These are phyloP conservation scores for Dichotomopilus funicola DNA, from an alignment of 2,329 filamentous ascomycete species.

Conservation along the genomic window DNA sequence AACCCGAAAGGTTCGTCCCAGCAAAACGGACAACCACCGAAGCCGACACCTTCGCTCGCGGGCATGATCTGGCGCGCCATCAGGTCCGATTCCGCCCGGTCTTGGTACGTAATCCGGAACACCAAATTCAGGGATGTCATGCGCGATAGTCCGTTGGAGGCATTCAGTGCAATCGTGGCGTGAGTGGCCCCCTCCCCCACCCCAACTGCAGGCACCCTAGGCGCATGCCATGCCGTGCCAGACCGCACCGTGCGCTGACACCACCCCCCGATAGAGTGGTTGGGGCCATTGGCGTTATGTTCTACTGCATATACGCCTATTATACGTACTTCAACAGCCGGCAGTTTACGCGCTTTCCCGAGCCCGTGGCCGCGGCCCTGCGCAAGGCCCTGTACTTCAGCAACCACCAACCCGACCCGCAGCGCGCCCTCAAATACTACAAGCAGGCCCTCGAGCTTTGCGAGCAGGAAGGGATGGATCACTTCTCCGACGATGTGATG, in stretches of 20 bases:
- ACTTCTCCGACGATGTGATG: slow-evolving; percentile 83
- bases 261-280: slow-evolving; percentile 29
- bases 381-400: slow-evolving; percentile 83
- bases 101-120: slow-evolving; percentile 29
- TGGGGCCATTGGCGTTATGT: slow-evolving; percentile 27
- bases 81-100: slow-evolving; percentile 14
- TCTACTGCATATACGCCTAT: slow-evolving; percentile 40
- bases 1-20: background rate
- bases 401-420: slow-evolving; percentile 66
- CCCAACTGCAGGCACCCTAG: no score
- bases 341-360: slow-evolving; percentile 55
- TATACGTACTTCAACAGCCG: slow-evolving; percentile 49
- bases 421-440: slow-evolving; percentile 77
- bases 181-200: slow-evolving; percentile 24
- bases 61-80: slow-evolving; percentile 12
- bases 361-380: slow-evolving; percentile 67
- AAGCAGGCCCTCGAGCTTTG: slow-evolving; percentile 70
- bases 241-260: background rate
- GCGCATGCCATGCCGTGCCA: no score
- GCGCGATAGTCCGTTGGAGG: slow-evolving; percentile 39
- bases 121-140: slow-evolving; percentile 34
- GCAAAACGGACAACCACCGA: background rate
- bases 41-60: slow-evolving; percentile 3
- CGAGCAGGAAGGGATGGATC: slow-evolving; percentile 69
- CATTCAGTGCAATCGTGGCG: slow-evolving; percentile 37